Evolutionary conservation across 371 early-diverging fungal species (phyloP), one percentile per base, ranked within the genome.

Genomic region (Syncephalastrum racemosum): DNA sequence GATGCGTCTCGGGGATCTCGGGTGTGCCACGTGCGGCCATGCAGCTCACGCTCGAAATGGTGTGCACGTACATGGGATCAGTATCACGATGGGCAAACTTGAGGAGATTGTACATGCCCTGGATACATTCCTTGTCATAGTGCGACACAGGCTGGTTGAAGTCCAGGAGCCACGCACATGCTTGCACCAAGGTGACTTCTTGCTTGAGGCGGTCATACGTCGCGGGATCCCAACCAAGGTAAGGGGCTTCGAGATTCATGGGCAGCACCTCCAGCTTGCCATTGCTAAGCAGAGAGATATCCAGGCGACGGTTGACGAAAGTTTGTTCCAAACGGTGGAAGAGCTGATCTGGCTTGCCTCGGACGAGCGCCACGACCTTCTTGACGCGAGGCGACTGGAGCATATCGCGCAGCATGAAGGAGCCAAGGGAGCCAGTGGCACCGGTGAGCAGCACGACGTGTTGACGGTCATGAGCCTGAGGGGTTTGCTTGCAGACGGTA

Each of bases 341-440:
- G 4, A 64, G 19, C 1, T 59, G 43, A n/a, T n/a, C n/a, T n/a
- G n/a, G n/a, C n/a, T n/a, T n/a, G 6, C 67, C 69, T 22, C 73
- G 68, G 22, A 73, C 58, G 39, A 67, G 46, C 22, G 60, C 56
- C 22, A 73, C 73, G 1, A 77, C 56, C 42, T 61, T 71, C 12
- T 62, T 63, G 16, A 71, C 60, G 2, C 53, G 36, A 4, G 49
- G 18, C 13, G 63, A 56, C 27, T 58, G 12, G 2, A 75, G 45
- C 25, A 79, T 12, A 22, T 64, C 65, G 0, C 51, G 52, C 16
- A 79, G 40, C 31, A 73, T 51, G 36, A 71, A 64, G 0, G 66
- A 60, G 0, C 74, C 79, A 16, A 79, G 50, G 4, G 71, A 67
- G 1, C 79, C 75, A 48, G 73, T 79, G 2, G 69, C 70, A 14